These are phyloP conservation scores for Marasmius sp. DNA, from an alignment of 1,284 basidiomycete genomes.

Conservation along the genomic window DNA sequence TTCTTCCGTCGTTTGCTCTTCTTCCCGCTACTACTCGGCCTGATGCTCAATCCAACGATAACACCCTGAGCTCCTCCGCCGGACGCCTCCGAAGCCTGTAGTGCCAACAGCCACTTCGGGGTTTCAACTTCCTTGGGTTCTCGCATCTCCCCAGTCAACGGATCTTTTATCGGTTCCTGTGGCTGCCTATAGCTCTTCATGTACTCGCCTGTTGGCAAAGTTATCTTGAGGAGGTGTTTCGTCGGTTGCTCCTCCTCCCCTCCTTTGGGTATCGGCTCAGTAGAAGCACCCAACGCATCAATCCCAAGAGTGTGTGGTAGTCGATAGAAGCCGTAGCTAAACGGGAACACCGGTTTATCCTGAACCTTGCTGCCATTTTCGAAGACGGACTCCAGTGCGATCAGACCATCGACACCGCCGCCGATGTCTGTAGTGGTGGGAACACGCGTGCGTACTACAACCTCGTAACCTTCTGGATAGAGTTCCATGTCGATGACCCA, in stretches of 20 bases:
- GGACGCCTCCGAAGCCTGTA: slow-evolving; percentile 67
- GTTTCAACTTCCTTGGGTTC: slow-evolving; percentile 48
- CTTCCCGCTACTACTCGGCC: slow-evolving; percentile 19
- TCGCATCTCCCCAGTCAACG: slow-evolving; percentile 72
- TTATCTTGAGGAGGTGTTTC: slow-evolving; percentile 74
- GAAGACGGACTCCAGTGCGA: slow-evolving; percentile 33
- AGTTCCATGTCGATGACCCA: slow-evolving; percentile 75
- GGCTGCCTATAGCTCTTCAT: slow-evolving; percentile 59
- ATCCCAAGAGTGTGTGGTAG: neutral
- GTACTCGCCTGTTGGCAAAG: slow-evolving; percentile 59
- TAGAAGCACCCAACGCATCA: neutral
- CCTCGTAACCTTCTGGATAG: slow-evolving; percentile 69
- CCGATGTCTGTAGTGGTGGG: slow-evolving; percentile 37
- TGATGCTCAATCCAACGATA: slow-evolving; percentile 23
- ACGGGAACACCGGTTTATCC: neutral
- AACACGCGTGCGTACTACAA: slow-evolving; percentile 26
- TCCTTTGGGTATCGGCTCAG: slow-evolving; percentile 76
- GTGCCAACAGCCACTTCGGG: slow-evolving; percentile 73
- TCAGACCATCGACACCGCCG: slow-evolving; percentile 33
- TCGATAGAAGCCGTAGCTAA: neutral
- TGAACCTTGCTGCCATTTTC: neutral
- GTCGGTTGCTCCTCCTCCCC: slow-evolving; percentile 49
- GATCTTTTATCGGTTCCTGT: slow-evolving; percentile 67
- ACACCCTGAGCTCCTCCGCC: slow-evolving; percentile 41
- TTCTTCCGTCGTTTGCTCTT: slow-evolving; percentile 9